These are phyloP conservation scores for Buddleja alternifolia DNA, from an alignment of 257 asterid species.

Conservation along the genomic window DNA sequence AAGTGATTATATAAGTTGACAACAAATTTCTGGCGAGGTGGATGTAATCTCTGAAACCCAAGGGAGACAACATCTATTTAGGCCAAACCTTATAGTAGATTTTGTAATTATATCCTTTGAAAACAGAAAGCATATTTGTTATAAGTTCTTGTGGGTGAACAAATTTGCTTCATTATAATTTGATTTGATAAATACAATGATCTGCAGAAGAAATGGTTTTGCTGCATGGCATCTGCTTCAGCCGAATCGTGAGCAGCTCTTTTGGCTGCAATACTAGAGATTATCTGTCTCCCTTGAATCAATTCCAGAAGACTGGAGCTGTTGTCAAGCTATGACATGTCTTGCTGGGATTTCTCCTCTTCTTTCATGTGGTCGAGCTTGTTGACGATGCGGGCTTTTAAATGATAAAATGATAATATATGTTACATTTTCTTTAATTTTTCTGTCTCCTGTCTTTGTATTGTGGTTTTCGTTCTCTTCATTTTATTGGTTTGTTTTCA, in stretches of 20 bases:
- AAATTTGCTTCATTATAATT: neutral
- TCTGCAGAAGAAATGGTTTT: constrained; percentile 70
- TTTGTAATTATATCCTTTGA: too few species aligned
- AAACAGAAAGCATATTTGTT: neutral
- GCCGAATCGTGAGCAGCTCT: constrained; percentile 38
- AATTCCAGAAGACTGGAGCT: constrained; percentile 37
- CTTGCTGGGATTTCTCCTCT: constrained; percentile 36
- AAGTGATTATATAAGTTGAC: too few species aligned
- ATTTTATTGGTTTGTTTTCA: neutral
- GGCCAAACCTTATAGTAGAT: too few species aligned
- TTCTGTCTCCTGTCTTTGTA: constrained; percentile 7
- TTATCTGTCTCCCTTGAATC: neutral
- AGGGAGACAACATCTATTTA: too few species aligned
- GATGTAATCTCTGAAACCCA: too few species aligned
- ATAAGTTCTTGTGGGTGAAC: neutral
- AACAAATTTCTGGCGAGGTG: too few species aligned
- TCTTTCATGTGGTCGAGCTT: constrained; percentile 1
- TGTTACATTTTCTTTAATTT: constrained; percentile 24
- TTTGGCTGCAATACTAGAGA: constrained; percentile 8
- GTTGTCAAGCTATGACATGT: constrained; percentile 36
- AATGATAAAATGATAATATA: neutral
- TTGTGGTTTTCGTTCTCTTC: neutral
- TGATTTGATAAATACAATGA: constrained; percentile 1
- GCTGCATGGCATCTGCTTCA: constrained; percentile 57
- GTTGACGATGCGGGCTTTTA: constrained; percentile 11